Evolutionary conservation across 202 grass and related monocot genomes (phyloP).

Genomic region (Saccharum hybrid): DNA sequence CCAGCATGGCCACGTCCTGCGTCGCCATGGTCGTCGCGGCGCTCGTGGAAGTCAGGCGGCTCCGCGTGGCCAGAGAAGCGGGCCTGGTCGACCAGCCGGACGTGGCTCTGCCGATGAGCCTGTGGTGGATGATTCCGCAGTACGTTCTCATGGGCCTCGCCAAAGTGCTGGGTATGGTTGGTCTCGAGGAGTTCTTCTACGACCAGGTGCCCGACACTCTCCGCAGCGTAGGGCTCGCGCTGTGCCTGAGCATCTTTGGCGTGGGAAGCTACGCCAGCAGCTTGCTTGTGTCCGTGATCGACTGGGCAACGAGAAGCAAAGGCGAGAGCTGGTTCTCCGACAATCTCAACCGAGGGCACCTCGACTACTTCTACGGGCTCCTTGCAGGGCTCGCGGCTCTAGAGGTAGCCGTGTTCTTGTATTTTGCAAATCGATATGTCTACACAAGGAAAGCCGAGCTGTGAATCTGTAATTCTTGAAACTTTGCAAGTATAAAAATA

Average conservation of each 20-base stretch:
- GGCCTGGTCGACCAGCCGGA: constrained; percentile 41
- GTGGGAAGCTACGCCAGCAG: constrained; percentile 56
- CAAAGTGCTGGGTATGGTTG: constrained; percentile 45
- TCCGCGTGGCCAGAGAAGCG: constrained; percentile 10
- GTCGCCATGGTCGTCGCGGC: constrained; percentile 47
- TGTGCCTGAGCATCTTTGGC: constrained; percentile 32
- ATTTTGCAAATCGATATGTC: constrained; percentile 45
- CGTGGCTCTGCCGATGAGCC: neutral
- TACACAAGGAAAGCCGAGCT: constrained; percentile 36
- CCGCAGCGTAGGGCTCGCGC: too few species aligned
- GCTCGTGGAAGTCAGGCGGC: constrained; percentile 48
- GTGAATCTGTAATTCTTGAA: neutral
- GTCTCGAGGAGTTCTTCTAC: neutral
- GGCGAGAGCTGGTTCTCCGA: constrained; percentile 59
- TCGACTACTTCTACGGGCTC: constrained; percentile 70
- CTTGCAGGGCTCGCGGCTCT: constrained; percentile 45
- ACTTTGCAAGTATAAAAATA: too few species aligned
- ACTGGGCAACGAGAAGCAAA: constrained; percentile 40
- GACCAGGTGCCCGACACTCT: too few species aligned
- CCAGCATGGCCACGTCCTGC: constrained; percentile 38
- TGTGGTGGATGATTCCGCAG: too few species aligned
- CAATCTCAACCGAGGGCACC: constrained; percentile 59
- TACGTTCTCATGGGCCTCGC: constrained; percentile 12
- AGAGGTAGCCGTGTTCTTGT: constrained; percentile 36
- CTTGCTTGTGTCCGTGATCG: constrained; percentile 52